Evolutionary conservation across 495 filamentous ascomycete genomes (phyloP).

Genomic region (Talaromyces stipitatus): DNA sequence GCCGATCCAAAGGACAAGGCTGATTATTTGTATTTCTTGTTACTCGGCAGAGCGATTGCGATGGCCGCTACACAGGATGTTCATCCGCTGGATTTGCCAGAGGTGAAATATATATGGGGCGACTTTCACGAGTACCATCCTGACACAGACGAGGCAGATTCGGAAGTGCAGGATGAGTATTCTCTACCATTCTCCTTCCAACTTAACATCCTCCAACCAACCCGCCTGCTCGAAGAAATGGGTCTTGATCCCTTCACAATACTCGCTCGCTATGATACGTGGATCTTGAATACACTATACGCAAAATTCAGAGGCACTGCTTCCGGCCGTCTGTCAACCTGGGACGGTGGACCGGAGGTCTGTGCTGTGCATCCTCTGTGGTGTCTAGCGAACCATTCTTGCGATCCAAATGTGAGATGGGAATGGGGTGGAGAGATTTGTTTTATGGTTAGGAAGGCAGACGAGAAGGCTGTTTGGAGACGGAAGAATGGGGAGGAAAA

Average conservation of each 20-base stretch:
- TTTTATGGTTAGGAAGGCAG: slow-evolving; percentile 41
- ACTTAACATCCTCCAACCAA: slow-evolving; percentile 71
- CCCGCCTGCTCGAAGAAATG: slow-evolving; percentile 86
- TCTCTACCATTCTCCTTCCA: slow-evolving; percentile 82
- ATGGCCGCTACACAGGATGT: slow-evolving; percentile 75
- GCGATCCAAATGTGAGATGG: slow-evolving; percentile 90
- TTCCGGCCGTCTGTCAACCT: slow-evolving; percentile 65
- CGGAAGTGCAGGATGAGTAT: slow-evolving; percentile 8
- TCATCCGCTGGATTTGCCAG: slow-evolving; percentile 75
- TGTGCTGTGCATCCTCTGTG: slow-evolving; percentile 70
- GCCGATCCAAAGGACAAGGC: slow-evolving; percentile 59
- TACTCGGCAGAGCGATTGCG: slow-evolving; percentile 72
- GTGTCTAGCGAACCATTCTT: slow-evolving; percentile 86
- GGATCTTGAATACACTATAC: slow-evolving; percentile 89
- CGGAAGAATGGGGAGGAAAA: slow-evolving; percentile 15
- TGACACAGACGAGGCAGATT: slow-evolving; percentile 7
- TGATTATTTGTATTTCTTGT: slow-evolving; percentile 70
- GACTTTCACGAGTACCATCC: slow-evolving; percentile 47
- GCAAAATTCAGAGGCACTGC: slow-evolving; percentile 91
- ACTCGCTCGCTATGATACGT: slow-evolving; percentile 64
- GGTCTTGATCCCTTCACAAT: slow-evolving; percentile 73
- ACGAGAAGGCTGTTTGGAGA: slow-evolving; percentile 41
- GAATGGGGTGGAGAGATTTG: slow-evolving; percentile 85
- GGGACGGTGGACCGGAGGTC: slow-evolving; percentile 70
- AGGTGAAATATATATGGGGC: slow-evolving; percentile 95